Percentiles rank a stretch among this genome's conserved stretches.
Conservation (phyloP, 169 alveolate species). For the Plasmodium reichenowi region DNA sequence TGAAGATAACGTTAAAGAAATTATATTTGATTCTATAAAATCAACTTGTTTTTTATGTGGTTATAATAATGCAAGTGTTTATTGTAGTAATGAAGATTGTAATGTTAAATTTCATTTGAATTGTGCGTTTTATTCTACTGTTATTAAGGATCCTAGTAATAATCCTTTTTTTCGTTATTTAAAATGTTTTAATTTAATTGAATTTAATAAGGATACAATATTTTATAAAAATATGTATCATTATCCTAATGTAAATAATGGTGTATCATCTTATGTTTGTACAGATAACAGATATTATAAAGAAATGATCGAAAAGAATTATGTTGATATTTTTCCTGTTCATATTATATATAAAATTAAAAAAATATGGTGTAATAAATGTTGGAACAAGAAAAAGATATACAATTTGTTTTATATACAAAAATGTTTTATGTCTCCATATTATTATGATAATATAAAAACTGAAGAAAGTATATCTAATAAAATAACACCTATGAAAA, state of each 20-base stretch:
- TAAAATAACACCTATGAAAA: no score
- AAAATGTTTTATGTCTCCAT: not conserved
- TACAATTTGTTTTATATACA: slow-evolving; percentile 28
- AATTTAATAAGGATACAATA: slow-evolving; percentile 59
- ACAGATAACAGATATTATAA: slow-evolving; percentile 11
- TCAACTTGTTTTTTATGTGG: slow-evolving; percentile 79
- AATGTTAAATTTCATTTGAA: slow-evolving; percentile 78
- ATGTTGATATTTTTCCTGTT: slow-evolving; percentile 77
- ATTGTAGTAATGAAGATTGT: slow-evolving; percentile 80
- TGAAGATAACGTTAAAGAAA: slow-evolving; percentile 77
- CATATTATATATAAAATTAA: slow-evolving; percentile 79
- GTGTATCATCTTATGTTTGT: not conserved
- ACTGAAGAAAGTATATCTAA: no score
- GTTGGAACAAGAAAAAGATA: slow-evolving; percentile 68
- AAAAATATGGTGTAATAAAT: slow-evolving; percentile 81
- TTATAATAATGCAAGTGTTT: slow-evolving; percentile 78
- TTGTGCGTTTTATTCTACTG: slow-evolving; percentile 80
- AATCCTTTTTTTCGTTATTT: slow-evolving; percentile 41
- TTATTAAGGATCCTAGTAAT: slow-evolving; percentile 23
- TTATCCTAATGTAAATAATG: not conserved
- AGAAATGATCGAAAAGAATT: slow-evolving; percentile 19
- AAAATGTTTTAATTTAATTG: slow-evolving; percentile 36
- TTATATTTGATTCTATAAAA: slow-evolving; percentile 58
- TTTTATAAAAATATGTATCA: slow-evolving; percentile 6
- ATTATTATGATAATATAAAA: no score